Evolutionary conservation across 2,329 filamentous ascomycete genomes (phyloP).

Genomic region (Scolecobasidium constrictum): DNA sequence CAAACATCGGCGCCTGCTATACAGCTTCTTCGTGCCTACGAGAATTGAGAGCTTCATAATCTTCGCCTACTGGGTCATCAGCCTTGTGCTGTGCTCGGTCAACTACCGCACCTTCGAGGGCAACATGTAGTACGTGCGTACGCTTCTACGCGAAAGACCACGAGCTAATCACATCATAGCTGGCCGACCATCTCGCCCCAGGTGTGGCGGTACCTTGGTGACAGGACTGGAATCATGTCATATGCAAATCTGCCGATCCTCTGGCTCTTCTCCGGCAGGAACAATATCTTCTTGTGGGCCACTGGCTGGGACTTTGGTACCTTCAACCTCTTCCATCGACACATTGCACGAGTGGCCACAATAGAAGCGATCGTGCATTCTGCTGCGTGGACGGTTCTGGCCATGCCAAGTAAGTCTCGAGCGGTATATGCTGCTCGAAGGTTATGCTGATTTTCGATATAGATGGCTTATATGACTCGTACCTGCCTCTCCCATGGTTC

Average conservation of each 20-base stretch:
- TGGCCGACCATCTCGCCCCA: conserved; percentile 26
- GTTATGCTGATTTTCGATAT: too few species aligned
- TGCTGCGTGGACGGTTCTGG: conserved; percentile 48
- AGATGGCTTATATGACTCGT: not conserved
- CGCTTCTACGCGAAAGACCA: not conserved
- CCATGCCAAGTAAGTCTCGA: conserved; percentile 15
- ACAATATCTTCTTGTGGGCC: conserved; percentile 54
- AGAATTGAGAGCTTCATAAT: conserved; percentile 37
- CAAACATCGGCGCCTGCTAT: conserved; percentile 28
- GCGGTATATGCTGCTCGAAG: too few species aligned
- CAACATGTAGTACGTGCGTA: conserved; percentile 5
- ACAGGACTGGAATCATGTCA: conserved; percentile 53
- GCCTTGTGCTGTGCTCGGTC: conserved; percentile 30
- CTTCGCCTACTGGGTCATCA: conserved; percentile 33
- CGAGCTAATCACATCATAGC: conserved; percentile 2
- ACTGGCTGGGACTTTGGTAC: conserved; percentile 81
- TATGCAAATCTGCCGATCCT: conserved; percentile 53
- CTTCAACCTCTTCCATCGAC: conserved; percentile 82
- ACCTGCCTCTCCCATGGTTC: conserved; percentile 2
- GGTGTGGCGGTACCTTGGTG: conserved; percentile 45
- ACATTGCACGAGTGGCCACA: conserved; percentile 66
- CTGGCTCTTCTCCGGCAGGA: conserved; percentile 57
- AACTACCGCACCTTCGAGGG: conserved; percentile 26
- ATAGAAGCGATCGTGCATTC: conserved; percentile 59
- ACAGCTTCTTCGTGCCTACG: conserved; percentile 34